phyloP scores from a whole-genome alignment of 257 asterid genomes.

The Solanum pinnatisectum region DNA sequence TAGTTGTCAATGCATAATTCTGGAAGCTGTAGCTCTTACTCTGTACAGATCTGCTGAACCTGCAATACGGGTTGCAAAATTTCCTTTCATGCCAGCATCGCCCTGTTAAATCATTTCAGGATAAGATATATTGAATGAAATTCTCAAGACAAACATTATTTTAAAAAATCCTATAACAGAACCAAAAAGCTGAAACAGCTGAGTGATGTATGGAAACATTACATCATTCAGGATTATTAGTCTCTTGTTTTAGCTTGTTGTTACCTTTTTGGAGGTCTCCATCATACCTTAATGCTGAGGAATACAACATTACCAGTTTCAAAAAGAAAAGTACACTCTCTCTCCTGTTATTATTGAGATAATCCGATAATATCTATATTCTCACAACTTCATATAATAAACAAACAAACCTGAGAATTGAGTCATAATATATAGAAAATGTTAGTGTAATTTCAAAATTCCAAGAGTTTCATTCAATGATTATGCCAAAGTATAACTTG shows the following conservation, averaged over 20 bases:
- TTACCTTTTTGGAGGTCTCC: neutral
- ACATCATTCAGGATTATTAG: neutral
- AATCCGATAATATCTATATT: neutral
- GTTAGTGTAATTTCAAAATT: neutral
- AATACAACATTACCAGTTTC: neutral
- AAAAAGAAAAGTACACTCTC: neutral
- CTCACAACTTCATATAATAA: neutral
- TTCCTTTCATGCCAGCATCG: conserved; percentile 80
- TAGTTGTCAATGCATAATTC: neutral
- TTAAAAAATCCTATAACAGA: neutral
- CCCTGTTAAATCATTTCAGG: conserved; percentile 37
- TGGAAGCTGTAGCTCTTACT: conserved; percentile 30
- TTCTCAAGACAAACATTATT: neutral
- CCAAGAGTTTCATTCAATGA: neutral
- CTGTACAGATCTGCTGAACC: conserved; percentile 92
- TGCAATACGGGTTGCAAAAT: conserved; percentile 70
- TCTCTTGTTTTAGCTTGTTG: neutral
- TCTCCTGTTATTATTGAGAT: neutral
- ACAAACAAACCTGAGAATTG: neutral
- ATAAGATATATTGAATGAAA: neutral
- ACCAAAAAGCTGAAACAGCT: neutral
- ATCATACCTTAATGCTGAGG: neutral
- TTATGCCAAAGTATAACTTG: neutral
- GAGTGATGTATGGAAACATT: neutral
- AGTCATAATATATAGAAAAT: neutral